Base-by-base conservation (phyloP, 768 basidiomycete species). In the Xerocomellus dryophilus region DNA sequence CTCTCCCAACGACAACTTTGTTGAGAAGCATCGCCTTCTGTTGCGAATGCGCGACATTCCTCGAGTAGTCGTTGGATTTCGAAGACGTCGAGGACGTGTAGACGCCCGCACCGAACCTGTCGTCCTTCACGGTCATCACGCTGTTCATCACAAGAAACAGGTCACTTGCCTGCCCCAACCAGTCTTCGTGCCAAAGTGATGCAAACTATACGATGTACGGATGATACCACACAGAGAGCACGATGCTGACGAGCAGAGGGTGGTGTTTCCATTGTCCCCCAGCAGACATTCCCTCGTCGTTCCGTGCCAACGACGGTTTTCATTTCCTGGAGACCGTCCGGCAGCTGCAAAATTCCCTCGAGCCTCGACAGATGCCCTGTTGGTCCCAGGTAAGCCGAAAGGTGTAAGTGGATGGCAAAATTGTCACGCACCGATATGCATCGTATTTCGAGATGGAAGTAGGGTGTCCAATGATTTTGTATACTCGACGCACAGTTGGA, bases 11-110 rank as follows among this genome's bases (percentile, higher is more conserved):
- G 14, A 87, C 73, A 18, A 88, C 86, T 61, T 87, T 88, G 69
- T 86, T 88, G 49, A 88, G 70, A n/a, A 88, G 75, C 36, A 88
- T 84, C 0, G 82, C 82, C 59, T 86, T 86, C 57, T 81, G 67
- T 17, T 68, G 66, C 0, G 83, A 86, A 40, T 76, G 70, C 55
- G 77, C 79, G 48, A 78, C 74, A 54, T 85, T 86, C 47, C 72
- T 74, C 11, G 85, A 85, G 63, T 88, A 88, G 67, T 88, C 86
- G 54, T 86, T 83, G 17, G 86, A 85, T 79, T 88, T 88, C 7
- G 86, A 88, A n/a, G 86, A 86, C 2, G 86, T 88, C n/a, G 84
- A 83, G 6, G 85, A 85, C 2, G 85, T 86, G 63, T 87, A 88
- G 39, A 87, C 83, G 23, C 86, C 86, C 35, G 80, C 79, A 23